Evolutionary conservation across 163 green algal species (phyloP).

Genomic region (Chlamydomonas reinhardtii): DNA sequence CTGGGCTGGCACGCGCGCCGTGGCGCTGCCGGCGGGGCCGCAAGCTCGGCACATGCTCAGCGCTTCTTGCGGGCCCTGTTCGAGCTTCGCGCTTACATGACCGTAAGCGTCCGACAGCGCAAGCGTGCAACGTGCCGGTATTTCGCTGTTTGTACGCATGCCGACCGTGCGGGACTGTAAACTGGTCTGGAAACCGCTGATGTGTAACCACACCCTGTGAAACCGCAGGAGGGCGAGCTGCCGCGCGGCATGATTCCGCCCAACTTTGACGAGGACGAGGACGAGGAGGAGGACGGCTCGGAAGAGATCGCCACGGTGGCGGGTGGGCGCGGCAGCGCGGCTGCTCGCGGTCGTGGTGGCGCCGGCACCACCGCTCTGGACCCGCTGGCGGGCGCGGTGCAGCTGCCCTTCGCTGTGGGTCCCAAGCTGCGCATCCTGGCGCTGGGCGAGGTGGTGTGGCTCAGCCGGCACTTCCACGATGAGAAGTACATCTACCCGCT

Average conservation of each 20-base stretch:
- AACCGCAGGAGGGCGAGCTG: slow-evolving; percentile 78
- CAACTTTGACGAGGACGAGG: slow-evolving; percentile 72
- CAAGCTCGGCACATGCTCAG: neutral
- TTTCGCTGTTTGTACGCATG: no score
- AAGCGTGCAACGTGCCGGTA: no score
- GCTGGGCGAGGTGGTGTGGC: slow-evolving; percentile 77
- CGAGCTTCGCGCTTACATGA: slow-evolving; percentile 60
- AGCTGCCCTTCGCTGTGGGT: slow-evolving; percentile 59
- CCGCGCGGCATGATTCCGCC: slow-evolving; percentile 71
- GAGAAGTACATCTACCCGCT: slow-evolving; percentile 76
- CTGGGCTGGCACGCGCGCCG: slow-evolving; percentile 33
- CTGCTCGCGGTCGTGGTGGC: no score
- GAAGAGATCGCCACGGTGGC: neutral
- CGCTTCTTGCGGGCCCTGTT: slow-evolving; percentile 51
- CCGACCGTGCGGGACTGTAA: neutral
- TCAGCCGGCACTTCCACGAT: slow-evolving; percentile 79
- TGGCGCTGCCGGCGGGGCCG: neutral
- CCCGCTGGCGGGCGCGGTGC: neutral
- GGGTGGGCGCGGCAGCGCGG: neutral
- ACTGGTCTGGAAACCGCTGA: no score
- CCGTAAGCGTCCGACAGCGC: slow-evolving; percentile 5
- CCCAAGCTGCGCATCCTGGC: slow-evolving; percentile 63
- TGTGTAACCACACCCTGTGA: no score
- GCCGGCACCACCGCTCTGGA: neutral
- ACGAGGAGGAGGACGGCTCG: slow-evolving; percentile 53